phyloP scores from a whole-genome alignment of 305 asterid genomes.

The Petunia hybrid region DNA sequence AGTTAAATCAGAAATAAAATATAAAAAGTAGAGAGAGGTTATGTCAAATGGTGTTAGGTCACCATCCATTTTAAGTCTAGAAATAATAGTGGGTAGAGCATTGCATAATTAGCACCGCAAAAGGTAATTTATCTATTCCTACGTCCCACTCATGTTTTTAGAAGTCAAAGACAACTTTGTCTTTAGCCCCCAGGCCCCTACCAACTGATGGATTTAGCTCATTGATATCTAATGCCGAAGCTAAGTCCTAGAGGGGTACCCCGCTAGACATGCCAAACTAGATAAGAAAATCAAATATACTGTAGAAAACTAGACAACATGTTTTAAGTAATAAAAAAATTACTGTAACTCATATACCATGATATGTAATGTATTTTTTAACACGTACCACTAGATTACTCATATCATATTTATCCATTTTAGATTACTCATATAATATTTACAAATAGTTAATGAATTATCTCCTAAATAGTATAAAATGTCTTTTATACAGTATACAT shows the following conservation, averaged over 20 bases:
- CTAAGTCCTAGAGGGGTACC: not conserved
- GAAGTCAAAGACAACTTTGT: not conserved
- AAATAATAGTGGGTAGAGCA: constrained; percentile 10
- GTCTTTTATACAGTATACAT: too few relatives aligned
- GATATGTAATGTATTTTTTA: too few relatives aligned
- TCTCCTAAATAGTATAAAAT: too few relatives aligned
- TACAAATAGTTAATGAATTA: too few relatives aligned
- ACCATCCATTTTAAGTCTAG: not conserved
- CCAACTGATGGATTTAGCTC: not conserved
- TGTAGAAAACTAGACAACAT: not conserved
- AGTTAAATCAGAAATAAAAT: too few relatives aligned
- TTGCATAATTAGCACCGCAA: not conserved
- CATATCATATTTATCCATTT: too few relatives aligned
- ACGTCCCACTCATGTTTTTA: not conserved
- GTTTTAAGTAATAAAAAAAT: too few relatives aligned
- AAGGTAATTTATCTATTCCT: not conserved
- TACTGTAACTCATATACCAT: too few relatives aligned
- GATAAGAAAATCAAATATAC: not conserved
- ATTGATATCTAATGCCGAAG: not conserved
- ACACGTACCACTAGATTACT: too few relatives aligned
- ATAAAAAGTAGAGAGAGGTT: not conserved
- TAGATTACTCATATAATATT: too few relatives aligned
- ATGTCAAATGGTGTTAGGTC: not conserved
- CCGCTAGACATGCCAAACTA: not conserved
- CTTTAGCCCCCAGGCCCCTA: not conserved